phyloP scores from a whole-genome alignment of 306 rosid genomes.

The Pachyrhizus erosus region DNA sequence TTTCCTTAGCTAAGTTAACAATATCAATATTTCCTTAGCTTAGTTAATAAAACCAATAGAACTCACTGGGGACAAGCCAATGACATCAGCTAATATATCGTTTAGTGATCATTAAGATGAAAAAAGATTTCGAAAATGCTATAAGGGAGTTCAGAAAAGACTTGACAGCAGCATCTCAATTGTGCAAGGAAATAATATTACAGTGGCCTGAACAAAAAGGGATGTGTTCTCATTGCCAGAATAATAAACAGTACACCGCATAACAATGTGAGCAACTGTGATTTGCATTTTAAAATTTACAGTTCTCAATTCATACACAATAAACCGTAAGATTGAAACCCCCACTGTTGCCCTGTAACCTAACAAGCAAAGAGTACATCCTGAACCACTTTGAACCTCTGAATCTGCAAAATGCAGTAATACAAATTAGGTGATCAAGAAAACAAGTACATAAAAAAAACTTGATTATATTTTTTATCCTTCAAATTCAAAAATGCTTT shows the following conservation, averaged over 20 bases:
- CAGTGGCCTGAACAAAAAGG: slow-evolving; percentile 36
- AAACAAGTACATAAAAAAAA: not conserved
- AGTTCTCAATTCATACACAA: slow-evolving; percentile 50
- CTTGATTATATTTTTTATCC: too few relatives aligned
- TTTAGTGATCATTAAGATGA: not conserved
- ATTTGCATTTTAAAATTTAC: slow-evolving; percentile 40
- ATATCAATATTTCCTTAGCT: not conserved
- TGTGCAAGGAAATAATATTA: not conserved
- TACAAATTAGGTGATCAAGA: slow-evolving; percentile 40
- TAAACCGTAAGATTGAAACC: slow-evolving; percentile 49
- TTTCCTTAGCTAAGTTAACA: not conserved
- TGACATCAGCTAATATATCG: not conserved
- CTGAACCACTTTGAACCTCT: slow-evolving; percentile 56
- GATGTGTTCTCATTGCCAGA: slow-evolving; percentile 49
- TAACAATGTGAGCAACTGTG: slow-evolving; percentile 44
- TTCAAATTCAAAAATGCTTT: too few relatives aligned
- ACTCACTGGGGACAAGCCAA: not conserved
- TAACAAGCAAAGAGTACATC: slow-evolving; percentile 52
- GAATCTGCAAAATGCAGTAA: slow-evolving; percentile 67
- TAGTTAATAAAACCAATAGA: not conserved
- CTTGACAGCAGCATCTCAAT: slow-evolving; percentile 7
- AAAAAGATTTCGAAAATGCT: not conserved
- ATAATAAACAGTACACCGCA: slow-evolving; percentile 27
- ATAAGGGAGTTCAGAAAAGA: not conserved
- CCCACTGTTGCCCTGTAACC: slow-evolving; percentile 56